Base-by-base conservation (phyloP, 2,329 filamentous ascomycete genomes). In the Sclerotinia borealis region DNA sequence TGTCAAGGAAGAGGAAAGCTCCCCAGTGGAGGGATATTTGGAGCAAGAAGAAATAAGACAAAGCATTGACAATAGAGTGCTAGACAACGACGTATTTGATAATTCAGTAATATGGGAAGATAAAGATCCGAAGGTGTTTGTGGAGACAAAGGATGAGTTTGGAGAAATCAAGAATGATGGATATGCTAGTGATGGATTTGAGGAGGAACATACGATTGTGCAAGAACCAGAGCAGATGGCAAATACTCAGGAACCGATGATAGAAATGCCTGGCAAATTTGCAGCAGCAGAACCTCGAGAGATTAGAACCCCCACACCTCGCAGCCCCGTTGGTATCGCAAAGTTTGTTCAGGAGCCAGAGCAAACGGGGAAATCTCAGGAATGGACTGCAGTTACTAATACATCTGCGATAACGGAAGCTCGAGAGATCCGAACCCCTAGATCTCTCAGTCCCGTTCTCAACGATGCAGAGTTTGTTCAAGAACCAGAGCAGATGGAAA, bases 41-140 rank as follows among this genome's bases (percentile, higher is more conserved):
- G 76, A 75, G 65, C 76, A 77, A 61, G 75, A 77, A 56, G 73
- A 72, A 64, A 71, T 75, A 50, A 75, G 76, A 39, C 76, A 76
- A 71, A 72, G 72, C 52, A 71, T 76, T 64, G 79, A 80, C 67
- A 77, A 77, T 66, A 74, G 76, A 66, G 70, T 74, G 41, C 63
- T 74, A 15, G 71, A 71, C 55, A 78, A 81, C 50, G 78, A 80
- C 67, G 69, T 79, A 36, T 79, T 80, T 70, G 77, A 81, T 65
- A 77, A 80, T 67, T 72, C 77, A 58, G 72, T 75, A 19, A 70
- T 80, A 31, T 79, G 78, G 78, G 77, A 81, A 68, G 77, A 76
- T 29, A 74, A 75, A 15, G 76, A 80, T 50, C 76, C 75, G 45
- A 68, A 69, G 65, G 60, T 68, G 58, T 59, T 72, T 47, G 70